Conservation (phyloP, 73 alveolate genomes). For the Urostyla sp. region DNA sequence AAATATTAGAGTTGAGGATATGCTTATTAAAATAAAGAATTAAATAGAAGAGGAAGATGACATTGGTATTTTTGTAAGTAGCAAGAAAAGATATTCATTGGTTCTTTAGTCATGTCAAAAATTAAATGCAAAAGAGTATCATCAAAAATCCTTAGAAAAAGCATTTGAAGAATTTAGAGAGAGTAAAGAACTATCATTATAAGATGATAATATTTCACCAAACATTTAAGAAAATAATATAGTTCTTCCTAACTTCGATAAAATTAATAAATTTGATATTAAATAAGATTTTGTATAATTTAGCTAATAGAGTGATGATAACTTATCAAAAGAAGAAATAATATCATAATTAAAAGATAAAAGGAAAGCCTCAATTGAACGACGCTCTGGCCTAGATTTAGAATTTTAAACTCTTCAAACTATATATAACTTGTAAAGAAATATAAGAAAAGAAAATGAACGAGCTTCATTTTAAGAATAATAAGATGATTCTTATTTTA, state of each 20-base stretch:
- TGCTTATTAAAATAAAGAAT: background rate
- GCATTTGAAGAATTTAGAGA: background rate
- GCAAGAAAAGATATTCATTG: conserved; percentile 30
- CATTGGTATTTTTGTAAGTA: conserved; percentile 12
- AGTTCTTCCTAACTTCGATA: too few species aligned
- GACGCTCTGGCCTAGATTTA: conserved; percentile 18
- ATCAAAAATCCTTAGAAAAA: background rate
- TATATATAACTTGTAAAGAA: background rate
- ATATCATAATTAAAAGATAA: background rate
- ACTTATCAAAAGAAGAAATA: conserved; percentile 21
- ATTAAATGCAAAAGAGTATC: background rate
- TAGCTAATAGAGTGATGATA: too few species aligned
- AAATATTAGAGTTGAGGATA: conserved; percentile 1
- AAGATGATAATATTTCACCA: background rate
- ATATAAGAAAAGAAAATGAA: too few species aligned
- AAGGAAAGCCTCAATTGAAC: conserved; percentile 28
- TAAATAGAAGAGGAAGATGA: background rate
- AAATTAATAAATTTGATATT: too few species aligned
- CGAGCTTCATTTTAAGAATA: too few species aligned
- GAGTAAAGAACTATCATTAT: background rate
- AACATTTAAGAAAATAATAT: too few species aligned
- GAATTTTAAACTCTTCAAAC: conserved; percentile 36
- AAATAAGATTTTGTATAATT: too few species aligned
- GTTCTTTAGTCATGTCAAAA: conserved; percentile 1
- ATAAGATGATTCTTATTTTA: too few species aligned